These are phyloP conservation scores for Tagetes patula DNA, from an alignment of 129 eudicot genomes.

Conservation along the genomic window DNA sequence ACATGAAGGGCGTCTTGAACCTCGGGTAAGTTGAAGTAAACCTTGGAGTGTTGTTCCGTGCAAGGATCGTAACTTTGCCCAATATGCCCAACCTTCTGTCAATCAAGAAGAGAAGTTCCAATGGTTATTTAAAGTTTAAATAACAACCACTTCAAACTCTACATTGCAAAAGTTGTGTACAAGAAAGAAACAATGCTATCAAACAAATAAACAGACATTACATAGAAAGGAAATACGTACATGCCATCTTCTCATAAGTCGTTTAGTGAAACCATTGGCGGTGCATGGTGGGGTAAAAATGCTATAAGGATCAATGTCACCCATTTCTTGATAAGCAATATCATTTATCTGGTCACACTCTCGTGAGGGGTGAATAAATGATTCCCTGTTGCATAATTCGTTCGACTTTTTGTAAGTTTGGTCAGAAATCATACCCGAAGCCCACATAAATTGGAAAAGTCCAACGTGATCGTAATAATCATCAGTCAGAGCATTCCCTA, in stretches of 20 bases:
- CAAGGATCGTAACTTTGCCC: conserved; percentile 89
- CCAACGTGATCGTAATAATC: conserved; percentile 80
- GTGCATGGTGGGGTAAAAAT: conserved; percentile 92
- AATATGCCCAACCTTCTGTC: conserved; percentile 56
- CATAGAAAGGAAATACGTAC: conserved; percentile 48
- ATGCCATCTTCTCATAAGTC: conserved; percentile 49
- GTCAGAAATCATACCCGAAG: conserved; percentile 87
- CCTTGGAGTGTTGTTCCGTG: conserved; percentile 82
- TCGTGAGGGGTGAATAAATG: conserved; percentile 51
- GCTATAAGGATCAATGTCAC: conserved; percentile 87
- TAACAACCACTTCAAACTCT: too few relatives aligned
- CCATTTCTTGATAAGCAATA: conserved; percentile 67
- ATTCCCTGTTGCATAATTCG: conserved; percentile 52
- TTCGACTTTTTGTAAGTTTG: conserved; percentile 75
- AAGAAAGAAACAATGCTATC: background rate
- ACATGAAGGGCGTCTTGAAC: conserved; percentile 94
- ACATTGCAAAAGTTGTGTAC: background rate
- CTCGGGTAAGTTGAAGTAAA: conserved; percentile 86
- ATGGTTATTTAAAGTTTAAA: background rate
- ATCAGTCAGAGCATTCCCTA: conserved; percentile 86
- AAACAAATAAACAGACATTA: background rate
- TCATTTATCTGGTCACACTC: conserved; percentile 51
- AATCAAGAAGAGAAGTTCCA: conserved; percentile 17
- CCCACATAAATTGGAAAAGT: conserved; percentile 82
- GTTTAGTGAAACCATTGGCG: conserved; percentile 44